Evolutionary conservation across 2,329 filamentous ascomycete genomes (phyloP).

Genomic region (Lasiodiplodia citricola): DNA sequence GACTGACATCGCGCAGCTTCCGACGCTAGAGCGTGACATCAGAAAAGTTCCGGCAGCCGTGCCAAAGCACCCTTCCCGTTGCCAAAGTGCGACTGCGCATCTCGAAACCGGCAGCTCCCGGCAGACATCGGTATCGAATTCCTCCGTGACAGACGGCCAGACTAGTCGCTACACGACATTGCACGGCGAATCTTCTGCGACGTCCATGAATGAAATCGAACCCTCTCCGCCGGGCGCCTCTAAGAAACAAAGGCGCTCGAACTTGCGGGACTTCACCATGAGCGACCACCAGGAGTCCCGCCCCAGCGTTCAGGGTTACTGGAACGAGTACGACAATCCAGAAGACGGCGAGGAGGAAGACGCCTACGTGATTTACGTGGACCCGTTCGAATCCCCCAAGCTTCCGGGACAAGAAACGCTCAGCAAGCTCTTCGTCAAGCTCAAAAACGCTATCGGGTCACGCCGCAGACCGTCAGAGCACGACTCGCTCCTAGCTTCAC

Average conservation of each 20-base stretch:
- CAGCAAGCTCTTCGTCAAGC: slow-evolving; percentile 53
- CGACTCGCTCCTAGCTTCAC: slow-evolving; percentile 39
- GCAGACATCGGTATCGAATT: slow-evolving; percentile 45
- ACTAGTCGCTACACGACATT: slow-evolving; percentile 38
- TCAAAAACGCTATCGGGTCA: slow-evolving; percentile 34
- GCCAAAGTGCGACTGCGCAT: slow-evolving; percentile 29
- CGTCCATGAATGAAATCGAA: slow-evolving; percentile 38
- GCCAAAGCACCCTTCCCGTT: slow-evolving; percentile 36
- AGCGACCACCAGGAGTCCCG: slow-evolving; percentile 14
- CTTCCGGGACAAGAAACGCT: slow-evolving; percentile 70
- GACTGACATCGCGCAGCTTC: slow-evolving; percentile 34
- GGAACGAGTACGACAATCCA: slow-evolving; percentile 87
- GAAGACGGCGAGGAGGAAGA: slow-evolving; percentile 66
- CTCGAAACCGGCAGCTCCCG: slow-evolving; percentile 36
- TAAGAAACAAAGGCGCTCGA: slow-evolving; percentile 11
- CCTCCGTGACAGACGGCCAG: slow-evolving; percentile 44
- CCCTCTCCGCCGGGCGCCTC: neutral
- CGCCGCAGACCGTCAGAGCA: slow-evolving; percentile 30
- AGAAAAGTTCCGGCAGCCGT: slow-evolving; percentile 55
- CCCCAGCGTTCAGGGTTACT: slow-evolving; percentile 59
- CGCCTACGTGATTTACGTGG: slow-evolving; percentile 74
- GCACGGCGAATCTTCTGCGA: slow-evolving; percentile 41
- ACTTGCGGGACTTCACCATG: slow-evolving; percentile 15
- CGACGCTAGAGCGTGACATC: slow-evolving; percentile 56
- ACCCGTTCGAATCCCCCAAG: slow-evolving; percentile 66